Percentiles rank a stretch among this genome's conserved stretches.
Conservation (phyloP, 192 early-diverging fungal species). For the Dispira parvispora region DNA sequence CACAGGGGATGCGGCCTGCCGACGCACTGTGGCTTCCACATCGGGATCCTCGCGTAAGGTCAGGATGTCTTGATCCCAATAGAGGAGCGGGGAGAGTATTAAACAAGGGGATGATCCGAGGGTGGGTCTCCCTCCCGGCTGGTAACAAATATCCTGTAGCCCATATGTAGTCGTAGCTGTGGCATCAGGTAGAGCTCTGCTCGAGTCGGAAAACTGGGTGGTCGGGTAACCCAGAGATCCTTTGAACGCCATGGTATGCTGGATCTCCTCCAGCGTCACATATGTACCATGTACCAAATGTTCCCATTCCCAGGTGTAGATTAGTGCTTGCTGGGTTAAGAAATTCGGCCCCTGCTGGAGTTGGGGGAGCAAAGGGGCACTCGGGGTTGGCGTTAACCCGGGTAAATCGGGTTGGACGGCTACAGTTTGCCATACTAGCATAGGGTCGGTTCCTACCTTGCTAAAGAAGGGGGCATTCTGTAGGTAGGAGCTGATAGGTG, state of each 20-base stretch:
- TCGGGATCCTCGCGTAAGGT: not conserved
- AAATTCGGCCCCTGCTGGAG: too few relatives aligned
- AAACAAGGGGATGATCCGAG: not conserved
- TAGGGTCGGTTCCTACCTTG: not conserved
- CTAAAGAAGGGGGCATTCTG: conserved; percentile 6
- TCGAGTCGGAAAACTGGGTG: too few relatives aligned
- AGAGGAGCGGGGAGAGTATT: conserved; percentile 1
- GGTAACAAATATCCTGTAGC: conserved; percentile 7
- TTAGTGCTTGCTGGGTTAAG: too few relatives aligned
- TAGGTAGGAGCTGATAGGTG: conserved; percentile 8
- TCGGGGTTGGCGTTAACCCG: too few relatives aligned
- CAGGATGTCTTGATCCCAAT: not conserved
- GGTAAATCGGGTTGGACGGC: not conserved
- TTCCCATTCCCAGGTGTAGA: not conserved
- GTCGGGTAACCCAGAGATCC: too few relatives aligned
- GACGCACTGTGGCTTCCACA: conserved; percentile 1
- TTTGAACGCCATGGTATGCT: not conserved
- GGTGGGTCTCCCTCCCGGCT: too few relatives aligned
- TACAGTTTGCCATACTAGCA: conserved; percentile 11
- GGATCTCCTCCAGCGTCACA: not conserved
- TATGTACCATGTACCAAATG: not conserved
- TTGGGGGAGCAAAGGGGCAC: too few relatives aligned
- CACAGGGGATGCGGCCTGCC: not conserved
- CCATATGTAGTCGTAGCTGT: not conserved
- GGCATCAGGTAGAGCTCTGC: not conserved